phyloP scores from a whole-genome alignment of 345 rosid species.

The Arabis hirsuta region DNA sequence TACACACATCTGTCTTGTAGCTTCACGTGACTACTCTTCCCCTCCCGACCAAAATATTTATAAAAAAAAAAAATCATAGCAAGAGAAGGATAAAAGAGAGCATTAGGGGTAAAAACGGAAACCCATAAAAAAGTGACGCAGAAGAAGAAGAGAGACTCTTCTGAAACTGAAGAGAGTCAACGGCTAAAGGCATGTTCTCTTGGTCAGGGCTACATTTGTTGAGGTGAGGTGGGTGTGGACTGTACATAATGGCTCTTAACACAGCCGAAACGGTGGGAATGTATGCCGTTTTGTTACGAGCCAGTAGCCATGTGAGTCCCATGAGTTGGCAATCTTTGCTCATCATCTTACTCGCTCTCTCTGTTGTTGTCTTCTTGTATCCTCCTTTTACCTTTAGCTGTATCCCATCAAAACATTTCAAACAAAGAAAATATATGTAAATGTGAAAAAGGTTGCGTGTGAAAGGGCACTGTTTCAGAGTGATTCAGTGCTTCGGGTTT shows the following conservation, averaged over 20 bases:
- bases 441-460: conserved; percentile 7
- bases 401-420: conserved; percentile 9
- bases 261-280: conserved; percentile 98
- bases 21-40: conserved; percentile 47
- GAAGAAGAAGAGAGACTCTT: conserved; percentile 55
- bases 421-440: neutral
- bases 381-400: conserved; percentile 81
- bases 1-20: conserved; percentile 41
- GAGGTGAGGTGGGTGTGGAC: conserved; percentile 74
- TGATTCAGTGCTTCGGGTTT: conserved; percentile 32
- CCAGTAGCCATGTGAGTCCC: conserved; percentile 99
- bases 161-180: conserved; percentile 89
- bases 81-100: conserved; percentile 26
- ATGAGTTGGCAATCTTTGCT: conserved; percentile 89
- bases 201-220: conserved; percentile 95
- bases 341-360: conserved; percentile 87
- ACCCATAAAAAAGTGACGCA: conserved; percentile 33
- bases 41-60: conserved; percentile 24
- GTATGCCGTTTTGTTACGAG: conserved; percentile 91
- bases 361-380: conserved; percentile 53
- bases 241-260: conserved; percentile 91
- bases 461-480: conserved; percentile 33
- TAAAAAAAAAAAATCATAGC: conserved; percentile 1
- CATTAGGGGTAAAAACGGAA: conserved; percentile 48
- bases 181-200: conserved; percentile 99